Evolutionary conservation across 164 flowering plant genomes (phyloP), one percentile per base, ranked within the genome.

Genomic region (Cinnamomum chago): DNA sequence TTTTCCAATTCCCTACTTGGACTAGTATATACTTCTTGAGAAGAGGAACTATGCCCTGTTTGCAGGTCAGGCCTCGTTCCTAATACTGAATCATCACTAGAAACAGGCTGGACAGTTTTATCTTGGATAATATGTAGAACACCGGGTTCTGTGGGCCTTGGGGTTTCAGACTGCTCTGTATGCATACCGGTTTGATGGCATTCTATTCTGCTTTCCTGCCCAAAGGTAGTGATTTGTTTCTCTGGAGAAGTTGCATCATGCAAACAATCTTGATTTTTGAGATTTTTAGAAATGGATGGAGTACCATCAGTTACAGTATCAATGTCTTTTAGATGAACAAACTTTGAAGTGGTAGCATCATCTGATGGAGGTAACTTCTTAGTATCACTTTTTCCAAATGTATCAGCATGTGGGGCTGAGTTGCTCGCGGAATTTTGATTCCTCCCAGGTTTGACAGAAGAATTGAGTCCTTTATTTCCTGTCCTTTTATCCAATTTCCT

Each of bases 11-110:
- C 81, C 73, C 65, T 76, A n/a, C 71, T 77, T 55, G 72, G 72
- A 79, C 3, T 75, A 25, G 40, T 15, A 23, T 72, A 62, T 67
- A 35, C 77, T 67, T 72, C 73, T 65, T 72, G 64, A 68, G 60
- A 76, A 5, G 65, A 55, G 33, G 80, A 73, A 75, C 74, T 73
- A 72, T 51, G 58, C 52, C 79, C 81, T 30, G 69, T 73, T 30
- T 76, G 78, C 70, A 71, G 40, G 50, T 82, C 82, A 73, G 84
- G 73, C 74, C 76, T 75, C 68, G 69, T 72, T 52, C 58, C 74
- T 72, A 33, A 70, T 67, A 50, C 69, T 73, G 75, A 70, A 71
- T 75, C 79, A 52, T 73, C 78, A 24, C 24, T 64, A 62, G 65
- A 58, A 58, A 50, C 81, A 74, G 79, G 73, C 17, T 68, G 78